These are phyloP conservation scores for Coemansia sp. DNA, from an alignment of 192 early-diverging fungal genomes.

Conservation along the genomic window DNA sequence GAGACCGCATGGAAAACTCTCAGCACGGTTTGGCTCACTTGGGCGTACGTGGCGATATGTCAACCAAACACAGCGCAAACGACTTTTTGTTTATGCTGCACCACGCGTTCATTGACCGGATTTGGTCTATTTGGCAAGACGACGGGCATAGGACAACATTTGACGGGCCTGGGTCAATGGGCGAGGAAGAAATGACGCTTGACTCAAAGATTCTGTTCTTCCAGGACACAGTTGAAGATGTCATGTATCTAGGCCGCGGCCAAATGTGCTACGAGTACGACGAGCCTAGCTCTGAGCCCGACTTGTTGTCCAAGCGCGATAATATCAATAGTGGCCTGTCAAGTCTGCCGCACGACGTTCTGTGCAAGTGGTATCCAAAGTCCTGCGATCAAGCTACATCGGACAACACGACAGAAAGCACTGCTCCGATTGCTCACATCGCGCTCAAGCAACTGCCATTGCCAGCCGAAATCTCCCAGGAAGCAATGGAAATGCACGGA, in stretches of 20 bases:
- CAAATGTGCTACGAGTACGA: slow-evolving; percentile 40
- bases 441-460: not conserved
- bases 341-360: not conserved
- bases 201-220: slow-evolving; percentile 18
- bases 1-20: slow-evolving; percentile 43
- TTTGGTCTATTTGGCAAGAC: slow-evolving; percentile 59
- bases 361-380: slow-evolving; percentile 13
- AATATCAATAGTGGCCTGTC: not conserved
- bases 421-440: not conserved
- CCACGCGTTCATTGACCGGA: slow-evolving; percentile 59
- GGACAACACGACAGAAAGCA: not conserved
- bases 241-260: slow-evolving; percentile 39
- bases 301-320: not conserved
- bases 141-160: slow-evolving; percentile 12
- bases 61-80: slow-evolving; percentile 40
- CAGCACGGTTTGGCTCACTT: slow-evolving; percentile 44
- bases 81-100: slow-evolving; percentile 64
- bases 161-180: slow-evolving; percentile 21
- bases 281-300: not conserved
- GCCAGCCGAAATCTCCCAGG: not conserved
- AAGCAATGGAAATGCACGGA: not conserved
- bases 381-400: not conserved
- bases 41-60: slow-evolving; percentile 46
- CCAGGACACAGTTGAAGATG: slow-evolving; percentile 17
- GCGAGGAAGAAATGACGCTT: slow-evolving; percentile 29